Conservation (phyloP, 2,329 filamentous ascomycete genomes). For the Cladobotryum mycophilum region DNA sequence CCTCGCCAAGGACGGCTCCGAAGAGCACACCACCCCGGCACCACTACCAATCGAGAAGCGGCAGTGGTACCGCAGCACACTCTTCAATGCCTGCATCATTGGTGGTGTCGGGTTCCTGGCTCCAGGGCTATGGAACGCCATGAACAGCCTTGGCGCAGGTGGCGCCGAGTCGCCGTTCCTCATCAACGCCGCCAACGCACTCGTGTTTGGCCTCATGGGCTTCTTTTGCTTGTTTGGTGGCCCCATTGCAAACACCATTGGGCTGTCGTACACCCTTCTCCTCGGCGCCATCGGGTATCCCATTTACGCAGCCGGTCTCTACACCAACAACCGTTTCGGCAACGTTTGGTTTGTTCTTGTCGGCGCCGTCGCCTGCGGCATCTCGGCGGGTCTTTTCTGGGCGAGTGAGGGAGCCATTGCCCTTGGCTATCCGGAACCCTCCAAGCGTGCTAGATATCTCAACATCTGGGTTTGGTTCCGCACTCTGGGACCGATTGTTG, state of each 20-base stretch:
- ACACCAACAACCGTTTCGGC: slow-evolving; percentile 44
- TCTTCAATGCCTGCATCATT: slow-evolving; percentile 49
- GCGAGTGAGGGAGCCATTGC: slow-evolving; percentile 44
- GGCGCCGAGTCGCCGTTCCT: slow-evolving; percentile 28
- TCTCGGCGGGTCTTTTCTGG: slow-evolving; percentile 46
- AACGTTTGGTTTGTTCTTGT: slow-evolving; percentile 46
- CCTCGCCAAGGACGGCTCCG: slow-evolving; percentile 3
- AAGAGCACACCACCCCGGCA: background rate
- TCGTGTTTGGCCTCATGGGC: slow-evolving; percentile 41
- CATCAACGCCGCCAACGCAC: slow-evolving; percentile 45
- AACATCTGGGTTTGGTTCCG: slow-evolving; percentile 39
- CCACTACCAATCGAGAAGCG: background rate
- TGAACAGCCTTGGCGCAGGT: slow-evolving; percentile 47
- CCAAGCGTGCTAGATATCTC: slow-evolving; percentile 36
- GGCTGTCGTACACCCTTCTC: slow-evolving; percentile 38
- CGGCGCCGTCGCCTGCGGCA: slow-evolving; percentile 41
- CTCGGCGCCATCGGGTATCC: slow-evolving; percentile 42
- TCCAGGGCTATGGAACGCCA: slow-evolving; percentile 49
- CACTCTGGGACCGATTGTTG: slow-evolving; percentile 41
- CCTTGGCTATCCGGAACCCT: slow-evolving; percentile 41
- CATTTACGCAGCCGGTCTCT: slow-evolving; percentile 41
- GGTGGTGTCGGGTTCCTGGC: slow-evolving; percentile 46
- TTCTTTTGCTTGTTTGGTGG: slow-evolving; percentile 43
- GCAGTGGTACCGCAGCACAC: slow-evolving; percentile 43
- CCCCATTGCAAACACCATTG: slow-evolving; percentile 43